These are phyloP conservation scores for Dunaliella primolecta DNA, from an alignment of 139 green algal genomes.

Conservation along the genomic window DNA sequence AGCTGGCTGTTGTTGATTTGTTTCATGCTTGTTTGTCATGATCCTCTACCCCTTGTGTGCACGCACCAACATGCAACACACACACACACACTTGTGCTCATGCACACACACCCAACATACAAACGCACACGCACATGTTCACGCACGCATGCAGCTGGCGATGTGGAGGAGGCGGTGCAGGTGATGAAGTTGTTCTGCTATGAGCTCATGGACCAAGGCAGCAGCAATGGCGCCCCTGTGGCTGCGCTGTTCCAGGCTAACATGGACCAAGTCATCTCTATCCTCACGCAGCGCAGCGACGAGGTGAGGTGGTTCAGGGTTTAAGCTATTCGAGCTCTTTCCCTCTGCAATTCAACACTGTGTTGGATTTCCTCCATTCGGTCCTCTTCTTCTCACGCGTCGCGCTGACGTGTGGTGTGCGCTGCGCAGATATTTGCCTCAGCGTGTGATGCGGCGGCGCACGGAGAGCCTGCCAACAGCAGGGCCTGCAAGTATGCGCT, in stretches of 20 bases:
- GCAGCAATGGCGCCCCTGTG: conserved; percentile 16
- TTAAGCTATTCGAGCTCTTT: no score
- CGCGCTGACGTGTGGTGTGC: conserved; percentile 28
- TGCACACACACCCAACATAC: conserved; percentile 8
- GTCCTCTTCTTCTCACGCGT: no score
- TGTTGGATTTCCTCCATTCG: no score
- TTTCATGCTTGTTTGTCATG: no score
- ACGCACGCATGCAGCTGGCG: neutral
- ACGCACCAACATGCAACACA: neutral
- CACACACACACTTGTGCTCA: no score
- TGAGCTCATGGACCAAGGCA: conserved; percentile 57
- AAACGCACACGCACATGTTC: neutral
- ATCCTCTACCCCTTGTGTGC: neutral
- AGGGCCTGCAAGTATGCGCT: conserved; percentile 87
- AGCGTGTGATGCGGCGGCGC: neutral
- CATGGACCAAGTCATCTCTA: conserved; percentile 27
- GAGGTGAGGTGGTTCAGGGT: no score
- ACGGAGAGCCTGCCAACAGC: conserved; percentile 12
- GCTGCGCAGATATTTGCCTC: neutral
- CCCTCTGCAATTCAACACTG: no score
- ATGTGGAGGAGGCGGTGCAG: conserved; percentile 46
- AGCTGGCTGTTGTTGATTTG: no score
- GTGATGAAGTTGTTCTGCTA: conserved; percentile 84
- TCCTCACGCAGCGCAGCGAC: conserved; percentile 26
- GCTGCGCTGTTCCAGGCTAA: conserved; percentile 30